Base-by-base conservation (phyloP, 768 basidiomycete species). In the Pleurotus sapidus region DNA sequence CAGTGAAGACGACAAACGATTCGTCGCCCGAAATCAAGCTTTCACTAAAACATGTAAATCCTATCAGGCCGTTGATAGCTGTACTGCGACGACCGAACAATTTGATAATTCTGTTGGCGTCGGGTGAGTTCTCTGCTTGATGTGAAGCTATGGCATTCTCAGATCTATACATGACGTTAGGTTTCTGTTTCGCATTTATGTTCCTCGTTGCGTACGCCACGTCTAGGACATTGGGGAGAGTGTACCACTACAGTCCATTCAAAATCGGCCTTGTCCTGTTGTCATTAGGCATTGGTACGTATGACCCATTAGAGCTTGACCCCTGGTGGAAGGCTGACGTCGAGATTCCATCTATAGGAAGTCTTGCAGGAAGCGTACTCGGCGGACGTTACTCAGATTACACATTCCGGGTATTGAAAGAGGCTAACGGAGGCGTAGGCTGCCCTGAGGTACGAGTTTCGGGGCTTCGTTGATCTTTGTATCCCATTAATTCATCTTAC, bases 191-290 rank as follows among this genome's bases (percentile, higher is more conserved):
- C 64, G 88, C 85, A 0, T 86, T 84, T 51, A 80, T 76, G 40
- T 94, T 88, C 68, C 76, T 82, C 46, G 76, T 95, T 37, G 73
- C 83, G 2, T 95, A 93, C 66, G 90, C 91, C 0, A 84, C 84
- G 12, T 79, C 90, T 7, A 79, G 89, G 57, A 92, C 89, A 1
- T 77, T 95, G 11, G 79, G 74, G 5, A 67, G 70, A 24, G 70
- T 76, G 2, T 95, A 95, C 63, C 65, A 77, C 25, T 93, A 88
- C 67, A 74, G 82, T 46, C 74, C 93, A 0, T 73, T 95, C 4
- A 74, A 84, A 43, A 84, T 89, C 47, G 94, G 94, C 3, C 68
- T 94, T 25, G 83, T 92, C 7, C 80, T 94, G 4, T 79, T 97
- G 6, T 71, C 88, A 0, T 89, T 85, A 61, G 93, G 93, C 46